Evolutionary conservation across 176 grass and related monocot genomes (phyloP).

Genomic region (Raddia guianensis): DNA sequence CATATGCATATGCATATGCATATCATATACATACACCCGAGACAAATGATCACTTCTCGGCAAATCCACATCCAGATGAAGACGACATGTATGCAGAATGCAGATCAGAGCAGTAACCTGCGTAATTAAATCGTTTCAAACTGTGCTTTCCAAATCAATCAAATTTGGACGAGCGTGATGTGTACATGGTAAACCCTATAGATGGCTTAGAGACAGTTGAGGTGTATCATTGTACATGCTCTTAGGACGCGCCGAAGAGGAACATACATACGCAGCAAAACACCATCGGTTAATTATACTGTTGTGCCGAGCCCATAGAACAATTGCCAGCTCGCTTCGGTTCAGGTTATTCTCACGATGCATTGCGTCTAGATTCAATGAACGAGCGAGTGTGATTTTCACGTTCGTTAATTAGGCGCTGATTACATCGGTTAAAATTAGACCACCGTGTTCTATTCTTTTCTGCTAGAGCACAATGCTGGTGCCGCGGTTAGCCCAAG

Average conservation of each 20-base stretch:
- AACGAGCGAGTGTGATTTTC: background rate
- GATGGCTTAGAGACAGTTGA: no score
- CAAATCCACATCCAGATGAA: no score
- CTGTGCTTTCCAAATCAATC: background rate
- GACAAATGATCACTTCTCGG: no score
- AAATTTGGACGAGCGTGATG: background rate
- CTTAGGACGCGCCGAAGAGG: constrained; percentile 13
- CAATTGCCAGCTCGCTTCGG: background rate
- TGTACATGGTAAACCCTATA: no score
- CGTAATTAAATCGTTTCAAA: no score
- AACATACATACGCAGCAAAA: background rate
- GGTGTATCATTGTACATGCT: no score
- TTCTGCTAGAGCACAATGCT: constrained; percentile 4
- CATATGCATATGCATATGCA: no score
- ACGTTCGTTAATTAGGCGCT: background rate
- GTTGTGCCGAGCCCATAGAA: background rate
- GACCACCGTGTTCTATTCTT: background rate
- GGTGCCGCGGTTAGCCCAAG: background rate
- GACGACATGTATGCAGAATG: no score
- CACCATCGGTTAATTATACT: background rate
- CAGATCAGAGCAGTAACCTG: no score
- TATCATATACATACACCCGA: no score
- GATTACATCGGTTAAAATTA: constrained; percentile 23
- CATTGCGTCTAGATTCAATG: constrained; percentile 49
- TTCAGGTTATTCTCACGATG: background rate